A percentile compares a stretch with the other conserved stretches of the same genome.
phyloP scores from a whole-genome alignment of 2,329 filamentous ascomycete species.

The Hymenoscyphus infarciens region DNA sequence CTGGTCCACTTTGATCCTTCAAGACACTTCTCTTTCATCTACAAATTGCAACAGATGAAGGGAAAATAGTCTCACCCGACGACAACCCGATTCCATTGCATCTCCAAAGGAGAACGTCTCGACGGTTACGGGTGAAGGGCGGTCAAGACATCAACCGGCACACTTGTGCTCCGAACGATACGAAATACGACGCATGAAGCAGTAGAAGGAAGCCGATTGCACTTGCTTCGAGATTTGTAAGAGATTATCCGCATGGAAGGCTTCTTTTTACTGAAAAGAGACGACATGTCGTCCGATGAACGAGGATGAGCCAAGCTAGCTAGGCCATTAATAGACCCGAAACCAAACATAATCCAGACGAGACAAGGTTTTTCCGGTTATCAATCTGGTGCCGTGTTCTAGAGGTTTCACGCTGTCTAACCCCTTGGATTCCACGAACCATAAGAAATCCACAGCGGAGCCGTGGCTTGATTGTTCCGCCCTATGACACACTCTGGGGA shows the following conservation, averaged over 20 bases:
- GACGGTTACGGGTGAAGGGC: neutral
- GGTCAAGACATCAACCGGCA: slow-evolving; percentile 3
- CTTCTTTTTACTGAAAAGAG: neutral
- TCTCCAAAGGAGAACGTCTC: neutral
- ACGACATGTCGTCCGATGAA: neutral
- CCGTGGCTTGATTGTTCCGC: slow-evolving; percentile 1
- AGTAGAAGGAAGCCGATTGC: neutral
- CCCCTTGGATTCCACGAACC: slow-evolving; percentile 2
- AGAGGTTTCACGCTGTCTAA: neutral
- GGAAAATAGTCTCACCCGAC: neutral
- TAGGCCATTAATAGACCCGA: slow-evolving; percentile 8
- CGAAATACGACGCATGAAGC: slow-evolving; percentile 3
- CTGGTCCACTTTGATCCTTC: neutral
- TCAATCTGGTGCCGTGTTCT: neutral
- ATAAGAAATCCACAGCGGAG: slow-evolving; percentile 1
- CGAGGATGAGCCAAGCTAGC: neutral
- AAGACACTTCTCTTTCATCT: neutral
- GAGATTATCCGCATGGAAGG: neutral
- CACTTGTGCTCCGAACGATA: neutral
- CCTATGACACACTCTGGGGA: neutral
- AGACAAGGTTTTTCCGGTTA: slow-evolving; percentile 8
- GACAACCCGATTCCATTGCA: neutral
- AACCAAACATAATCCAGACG: slow-evolving; percentile 6
- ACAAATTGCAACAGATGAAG: neutral
- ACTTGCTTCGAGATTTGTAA: neutral